Base-by-base conservation (phyloP, 2,329 filamentous ascomycete genomes). In the Coniochaeta hoffmannii region DNA sequence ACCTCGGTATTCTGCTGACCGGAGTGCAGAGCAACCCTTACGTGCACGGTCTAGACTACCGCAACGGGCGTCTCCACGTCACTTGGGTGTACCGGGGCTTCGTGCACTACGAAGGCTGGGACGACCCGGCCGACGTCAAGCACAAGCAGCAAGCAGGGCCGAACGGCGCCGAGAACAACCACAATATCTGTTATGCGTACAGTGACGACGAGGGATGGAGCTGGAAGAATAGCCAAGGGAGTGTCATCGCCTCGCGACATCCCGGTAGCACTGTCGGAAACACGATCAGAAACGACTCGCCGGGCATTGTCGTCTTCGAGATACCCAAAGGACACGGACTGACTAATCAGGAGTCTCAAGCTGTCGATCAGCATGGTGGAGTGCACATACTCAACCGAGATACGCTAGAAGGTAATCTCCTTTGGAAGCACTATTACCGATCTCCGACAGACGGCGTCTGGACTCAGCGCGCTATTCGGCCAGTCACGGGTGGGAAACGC, bases 61-160 rank as follows among this genome's bases (percentile, higher is more conserved):
- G 66, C 28, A 59, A 60, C 31, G 61, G 59, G 1, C 66, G 65
- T 12, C 67, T 79, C 1, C 72, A 73, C 61, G 69, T 72, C 19
- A 77, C 74, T 1, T 79, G 76, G 76, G 78, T 78, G 0, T 78
- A 76, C 57, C 73, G 77, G 15, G 74, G 71, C 17, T 79, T 78
- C 51, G 73, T 78, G 6, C 65, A 65, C 54, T 75, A 75, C 62
- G 61, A 62, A 0, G 72, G 72, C n/a, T 74, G 71, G 70, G 69
- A 74, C 56, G 71, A 74, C 59, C 68, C 63, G 14, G 54, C 38
- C 0, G 72, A 74, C 57, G 69, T 64, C 12, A 66, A 73, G 61
- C 72, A 75, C 59, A 74, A 74, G 62, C 63, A 64, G 59, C 71
- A 75, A 58, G 67, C 68, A 10, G 73, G 73, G 3, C 73, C 73